These are phyloP conservation scores for Rhizopus arrhizus DNA, from an alignment of 371 early-diverging fungal species.

Conservation along the genomic window DNA sequence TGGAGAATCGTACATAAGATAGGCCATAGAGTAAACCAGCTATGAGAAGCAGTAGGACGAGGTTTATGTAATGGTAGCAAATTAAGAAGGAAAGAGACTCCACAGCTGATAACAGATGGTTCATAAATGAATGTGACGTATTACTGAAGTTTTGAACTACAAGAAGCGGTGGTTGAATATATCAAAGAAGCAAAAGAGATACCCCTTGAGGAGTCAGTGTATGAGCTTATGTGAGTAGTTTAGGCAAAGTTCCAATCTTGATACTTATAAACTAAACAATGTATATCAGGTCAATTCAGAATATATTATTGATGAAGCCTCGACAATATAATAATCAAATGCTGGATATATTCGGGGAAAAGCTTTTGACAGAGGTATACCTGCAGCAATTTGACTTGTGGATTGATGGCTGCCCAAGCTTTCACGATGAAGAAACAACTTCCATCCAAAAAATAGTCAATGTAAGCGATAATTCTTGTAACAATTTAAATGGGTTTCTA, in stretches of 20 bases:
- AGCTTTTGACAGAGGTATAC: slow-evolving; percentile 13
- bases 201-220: slow-evolving; percentile 9
- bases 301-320: slow-evolving; percentile 15
- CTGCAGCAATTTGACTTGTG: slow-evolving; percentile 11
- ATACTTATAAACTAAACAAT: slow-evolving; percentile 14
- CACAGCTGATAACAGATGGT: no score
- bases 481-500: slow-evolving; percentile 6
- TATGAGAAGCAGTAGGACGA: no score
- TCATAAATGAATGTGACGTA: no score
- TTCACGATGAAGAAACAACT: slow-evolving; percentile 4
- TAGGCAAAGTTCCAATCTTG: slow-evolving; percentile 11
- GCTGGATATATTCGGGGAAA: slow-evolving; percentile 11
- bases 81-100: no score
- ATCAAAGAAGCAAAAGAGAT: slow-evolving; percentile 12
- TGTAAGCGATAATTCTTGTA: slow-evolving; percentile 8
- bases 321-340: slow-evolving; percentile 10
- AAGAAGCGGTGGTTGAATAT: not conserved
- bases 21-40: no score
- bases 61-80: no score
- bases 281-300: slow-evolving; percentile 15
- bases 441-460: slow-evolving; percentile 1
- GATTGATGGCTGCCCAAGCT: slow-evolving; percentile 11
- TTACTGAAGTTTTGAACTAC: not conserved
- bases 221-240: slow-evolving; percentile 13
- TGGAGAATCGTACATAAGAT: no score